Conservation (phyloP, 192 early-diverging fungal genomes). For the Mortierella claussenii region DNA sequence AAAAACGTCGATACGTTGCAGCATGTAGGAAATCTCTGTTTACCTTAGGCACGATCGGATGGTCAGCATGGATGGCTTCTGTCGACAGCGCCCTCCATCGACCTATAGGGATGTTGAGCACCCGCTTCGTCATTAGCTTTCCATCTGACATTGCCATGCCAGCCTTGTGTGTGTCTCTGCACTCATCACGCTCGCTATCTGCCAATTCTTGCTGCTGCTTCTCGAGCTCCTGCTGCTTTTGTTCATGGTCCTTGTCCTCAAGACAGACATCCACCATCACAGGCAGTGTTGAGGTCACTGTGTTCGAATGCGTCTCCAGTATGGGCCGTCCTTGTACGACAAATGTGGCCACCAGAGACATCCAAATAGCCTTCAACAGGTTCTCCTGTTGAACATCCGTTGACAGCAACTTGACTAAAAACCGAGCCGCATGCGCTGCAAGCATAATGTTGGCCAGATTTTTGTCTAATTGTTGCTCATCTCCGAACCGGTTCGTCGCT, state of each 20-base stretch:
- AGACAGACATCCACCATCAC: conserved; percentile 11
- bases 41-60: conserved; percentile 44
- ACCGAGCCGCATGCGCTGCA: conserved; percentile 37
- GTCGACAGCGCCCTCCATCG: conserved; percentile 19
- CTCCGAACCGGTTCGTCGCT: conserved; percentile 42
- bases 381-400: conserved; percentile 22
- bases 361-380: conserved; percentile 43
- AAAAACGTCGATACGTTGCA: no score
- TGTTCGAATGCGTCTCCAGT: not conserved
- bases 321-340: conserved; percentile 43
- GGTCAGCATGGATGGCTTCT: conserved; percentile 41
- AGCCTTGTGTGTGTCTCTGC: no score
- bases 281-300: conserved; percentile 1
- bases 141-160: conserved; percentile 7
- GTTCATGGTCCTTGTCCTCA: conserved; percentile 6
- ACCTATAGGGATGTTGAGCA: not conserved
- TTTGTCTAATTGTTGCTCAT: conserved; percentile 40
- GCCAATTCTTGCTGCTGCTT: not conserved
- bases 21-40: not conserved
- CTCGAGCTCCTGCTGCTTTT: conserved; percentile 1
- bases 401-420: conserved; percentile 27
- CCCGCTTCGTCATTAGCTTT: no score
- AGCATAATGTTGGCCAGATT: conserved; percentile 35
- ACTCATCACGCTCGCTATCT: no score
- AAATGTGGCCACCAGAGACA: conserved; percentile 45